Evolutionary conservation across 495 filamentous ascomycete genomes (phyloP), one percentile per base, ranked within the genome.

Genomic region (Neurospora tetrasperma): DNA sequence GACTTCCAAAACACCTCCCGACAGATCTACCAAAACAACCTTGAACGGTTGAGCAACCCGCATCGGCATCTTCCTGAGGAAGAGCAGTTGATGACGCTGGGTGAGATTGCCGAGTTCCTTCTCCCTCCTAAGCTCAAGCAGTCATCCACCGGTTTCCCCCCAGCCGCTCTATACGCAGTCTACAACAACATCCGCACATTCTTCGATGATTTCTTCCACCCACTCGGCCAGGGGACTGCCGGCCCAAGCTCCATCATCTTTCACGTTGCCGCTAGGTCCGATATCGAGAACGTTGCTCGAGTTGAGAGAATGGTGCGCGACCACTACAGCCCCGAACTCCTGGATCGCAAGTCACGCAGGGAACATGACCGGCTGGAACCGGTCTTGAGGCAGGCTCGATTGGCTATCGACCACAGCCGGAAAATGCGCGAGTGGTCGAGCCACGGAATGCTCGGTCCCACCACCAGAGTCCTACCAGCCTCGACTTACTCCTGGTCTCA

Each of bases 361-460:
- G 12, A 70, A 8, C 42, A 76, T 31, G 62, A 54, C 7, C n/a
- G 54, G 12, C 44, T 66, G 31, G 16, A 46, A 10, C 4, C 73
- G 23, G 27, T 98, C 77, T 74, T 93, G 12, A 70, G 80, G 5
- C 91, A 92, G 72, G 91, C 91, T 41, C 89, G 86, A 59, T 79
- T 80, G 6, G 77, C 92, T 31, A 91, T 98, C 70, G 85, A 88
- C 62, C 76, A 82, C n/a, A 94, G 89, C 79, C 88, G 95, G 69
- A 82, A 85, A 71, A 79, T 80, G 35, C 89, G 93, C 12, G 80
- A 86, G 5, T 88, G 90, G 71, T 90, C 89, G 4, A 77, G 83
- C 0, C 84, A 84, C 75, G 88, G 88, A 40, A 86, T 82, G 83
- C 85, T 80, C 81, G 84, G 77, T 9, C 86, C 82, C 44, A 79